Evolutionary conservation across 192 early-diverging fungal genomes (phyloP).

Genomic region (Pecoramyces ruminantium): DNA sequence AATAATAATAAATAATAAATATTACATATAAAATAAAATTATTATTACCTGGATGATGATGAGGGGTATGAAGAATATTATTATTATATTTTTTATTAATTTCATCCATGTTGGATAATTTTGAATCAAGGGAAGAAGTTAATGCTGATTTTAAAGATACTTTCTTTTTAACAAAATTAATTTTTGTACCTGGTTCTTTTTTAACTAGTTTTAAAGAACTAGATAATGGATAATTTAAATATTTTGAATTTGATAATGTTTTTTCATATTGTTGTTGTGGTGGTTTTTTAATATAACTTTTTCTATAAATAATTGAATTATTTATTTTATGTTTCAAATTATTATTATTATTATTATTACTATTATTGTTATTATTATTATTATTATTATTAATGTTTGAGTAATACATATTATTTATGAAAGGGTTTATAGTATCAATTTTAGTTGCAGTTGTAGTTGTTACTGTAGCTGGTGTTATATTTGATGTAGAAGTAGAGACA

Average conservation of each 20-base stretch:
- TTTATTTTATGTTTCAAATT: too few species aligned
- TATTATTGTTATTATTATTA: too few species aligned
- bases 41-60: not conserved
- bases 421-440: too few species aligned
- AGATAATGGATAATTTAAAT: not conserved
- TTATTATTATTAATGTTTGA: too few species aligned
- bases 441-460: not conserved
- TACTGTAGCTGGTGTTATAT: not conserved
- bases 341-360: too few species aligned
- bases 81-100: not conserved
- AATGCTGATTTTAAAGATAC: not conserved
- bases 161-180: not conserved
- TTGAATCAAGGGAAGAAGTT: not conserved
- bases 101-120: not conserved
- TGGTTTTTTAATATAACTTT: too few species aligned
- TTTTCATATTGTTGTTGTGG: too few species aligned
- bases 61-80: not conserved
- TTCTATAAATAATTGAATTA: too few species aligned
- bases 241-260: too few species aligned
- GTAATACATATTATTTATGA: too few species aligned
- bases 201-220: not conserved
- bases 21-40: too few species aligned
- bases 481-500: not conserved
- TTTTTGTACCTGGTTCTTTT: not conserved
- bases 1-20: too few species aligned